A percentile compares a stretch with the other conserved stretches of the same genome.
Conservation (phyloP, 2,329 filamentous ascomycete species). For the Paecilomyces sp. region DNA sequence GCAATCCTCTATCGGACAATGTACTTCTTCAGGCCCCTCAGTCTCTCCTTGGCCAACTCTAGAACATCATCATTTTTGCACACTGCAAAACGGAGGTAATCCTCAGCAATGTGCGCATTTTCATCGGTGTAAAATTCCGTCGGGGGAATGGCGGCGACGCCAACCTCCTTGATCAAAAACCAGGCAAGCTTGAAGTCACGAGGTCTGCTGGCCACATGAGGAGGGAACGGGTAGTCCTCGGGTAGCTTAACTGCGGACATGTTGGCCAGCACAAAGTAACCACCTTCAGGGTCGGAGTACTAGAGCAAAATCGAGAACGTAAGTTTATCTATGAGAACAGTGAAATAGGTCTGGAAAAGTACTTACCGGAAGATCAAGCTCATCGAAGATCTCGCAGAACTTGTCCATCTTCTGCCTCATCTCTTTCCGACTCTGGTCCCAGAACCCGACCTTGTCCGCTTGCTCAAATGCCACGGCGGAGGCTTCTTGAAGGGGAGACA, state of each 20-base stretch:
- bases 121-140: slow-evolving; percentile 91
- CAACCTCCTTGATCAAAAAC: slow-evolving; percentile 95
- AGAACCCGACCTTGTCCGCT: slow-evolving; percentile 79
- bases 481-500: slow-evolving; percentile 90
- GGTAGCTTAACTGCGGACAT: slow-evolving; percentile 82
- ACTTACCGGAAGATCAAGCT: slow-evolving; percentile 59
- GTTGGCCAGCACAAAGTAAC: slow-evolving; percentile 96
- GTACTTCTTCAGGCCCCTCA: slow-evolving; percentile 67
- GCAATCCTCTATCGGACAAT: slow-evolving; percentile 37
- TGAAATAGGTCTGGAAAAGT: not conserved
- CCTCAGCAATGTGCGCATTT: slow-evolving; percentile 79
- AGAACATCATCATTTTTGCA: slow-evolving; percentile 89
- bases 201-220: slow-evolving; percentile 76
- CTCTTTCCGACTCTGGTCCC: slow-evolving; percentile 72
- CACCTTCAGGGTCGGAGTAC: slow-evolving; percentile 90
- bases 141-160: slow-evolving; percentile 90
- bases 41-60: slow-evolving; percentile 67
- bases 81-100: slow-evolving; percentile 91
- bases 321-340: not conserved
- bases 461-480: slow-evolving; percentile 90
- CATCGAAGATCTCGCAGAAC: slow-evolving; percentile 76
- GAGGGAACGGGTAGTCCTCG: slow-evolving; percentile 76
- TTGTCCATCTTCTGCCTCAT: slow-evolving; percentile 85
- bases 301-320: slow-evolving; percentile 10
- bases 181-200: slow-evolving; percentile 91